A percentile compares a stretch with the other conserved stretches of the same genome.
phyloP scores from a whole-genome alignment of 805 yeast species.

The Wickerhamiella occidentalis region DNA sequence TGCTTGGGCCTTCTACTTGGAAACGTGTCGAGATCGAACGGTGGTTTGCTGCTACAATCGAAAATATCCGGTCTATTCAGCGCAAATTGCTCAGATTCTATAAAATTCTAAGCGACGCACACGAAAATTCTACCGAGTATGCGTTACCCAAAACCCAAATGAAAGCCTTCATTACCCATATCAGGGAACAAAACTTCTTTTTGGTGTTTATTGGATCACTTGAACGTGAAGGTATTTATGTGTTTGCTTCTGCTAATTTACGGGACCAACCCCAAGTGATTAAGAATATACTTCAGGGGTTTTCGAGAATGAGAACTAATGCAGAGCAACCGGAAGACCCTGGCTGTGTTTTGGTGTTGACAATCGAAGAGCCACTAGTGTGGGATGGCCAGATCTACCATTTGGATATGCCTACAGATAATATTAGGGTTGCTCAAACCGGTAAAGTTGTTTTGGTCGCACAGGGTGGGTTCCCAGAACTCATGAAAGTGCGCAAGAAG shows the following conservation, averaged over 20 bases:
- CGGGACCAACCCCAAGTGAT: slow-evolving; percentile 29
- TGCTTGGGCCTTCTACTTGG: slow-evolving; percentile 44
- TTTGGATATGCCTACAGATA: slow-evolving; percentile 29
- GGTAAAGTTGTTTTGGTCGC: slow-evolving; percentile 59
- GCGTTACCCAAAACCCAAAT: slow-evolving; percentile 24
- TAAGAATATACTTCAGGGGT: slow-evolving; percentile 25
- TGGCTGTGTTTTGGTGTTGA: slow-evolving; percentile 60
- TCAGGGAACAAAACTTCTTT: slow-evolving; percentile 59
- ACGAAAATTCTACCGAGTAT: slow-evolving; percentile 53
- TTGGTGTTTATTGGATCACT: slow-evolving; percentile 60
- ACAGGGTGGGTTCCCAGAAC: slow-evolving; percentile 51
- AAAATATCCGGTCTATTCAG: slow-evolving; percentile 40
- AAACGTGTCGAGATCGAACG: slow-evolving; percentile 37
- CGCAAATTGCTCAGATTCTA: slow-evolving; percentile 74
- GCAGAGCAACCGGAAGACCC: slow-evolving; percentile 27
- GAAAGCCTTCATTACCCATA: slow-evolving; percentile 42
- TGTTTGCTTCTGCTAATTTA: slow-evolving; percentile 59
- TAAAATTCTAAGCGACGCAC: slow-evolving; percentile 50
- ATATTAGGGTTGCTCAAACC: slow-evolving; percentile 38
- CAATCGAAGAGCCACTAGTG: slow-evolving; percentile 71
- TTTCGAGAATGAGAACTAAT: slow-evolving; percentile 24
- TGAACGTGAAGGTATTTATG: slow-evolving; percentile 65
- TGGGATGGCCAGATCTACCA: slow-evolving; percentile 79
- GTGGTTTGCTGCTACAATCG: slow-evolving; percentile 34
- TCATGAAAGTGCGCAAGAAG: slow-evolving; percentile 33